Evolutionary conservation across 2,329 filamentous ascomycete species (phyloP).

Genomic region (Beauveria pseudobassiana): DNA sequence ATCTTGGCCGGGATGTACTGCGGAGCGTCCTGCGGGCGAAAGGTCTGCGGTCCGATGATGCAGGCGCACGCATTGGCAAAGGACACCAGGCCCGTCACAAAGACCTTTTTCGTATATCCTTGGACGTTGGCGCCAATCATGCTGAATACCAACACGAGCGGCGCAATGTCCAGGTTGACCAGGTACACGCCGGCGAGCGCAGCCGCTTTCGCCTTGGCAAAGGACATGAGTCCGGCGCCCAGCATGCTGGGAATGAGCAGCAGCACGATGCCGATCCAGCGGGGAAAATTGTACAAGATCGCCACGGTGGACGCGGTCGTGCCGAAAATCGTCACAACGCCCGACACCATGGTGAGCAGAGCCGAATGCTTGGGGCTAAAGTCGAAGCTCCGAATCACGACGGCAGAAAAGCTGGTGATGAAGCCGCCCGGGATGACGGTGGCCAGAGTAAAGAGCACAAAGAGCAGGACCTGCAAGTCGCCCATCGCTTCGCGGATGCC

Average conservation of each 20-base stretch:
- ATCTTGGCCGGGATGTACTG: slow-evolving; percentile 47
- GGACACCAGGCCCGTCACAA: slow-evolving; percentile 41
- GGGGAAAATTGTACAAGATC: slow-evolving; percentile 21
- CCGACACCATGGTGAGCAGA: slow-evolving; percentile 33
- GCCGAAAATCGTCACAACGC: slow-evolving; percentile 16
- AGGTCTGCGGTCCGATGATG: slow-evolving; percentile 50
- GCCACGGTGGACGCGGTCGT: slow-evolving; percentile 18
- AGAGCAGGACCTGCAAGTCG: slow-evolving; percentile 35
- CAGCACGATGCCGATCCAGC: slow-evolving; percentile 20
- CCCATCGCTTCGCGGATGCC: slow-evolving; percentile 33
- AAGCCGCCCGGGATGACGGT: slow-evolving; percentile 22
- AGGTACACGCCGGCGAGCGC: slow-evolving; percentile 22
- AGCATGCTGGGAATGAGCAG: slow-evolving; percentile 19
- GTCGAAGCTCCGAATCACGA: slow-evolving; percentile 29
- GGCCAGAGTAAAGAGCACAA: slow-evolving; percentile 22
- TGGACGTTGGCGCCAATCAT: slow-evolving; percentile 40
- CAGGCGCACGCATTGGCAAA: slow-evolving; percentile 45
- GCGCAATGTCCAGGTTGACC: slow-evolving; percentile 39
- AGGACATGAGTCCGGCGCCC: slow-evolving; percentile 22
- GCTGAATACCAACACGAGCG: slow-evolving; percentile 45
- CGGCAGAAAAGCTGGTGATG: slow-evolving; percentile 27
- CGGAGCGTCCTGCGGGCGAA: slow-evolving; percentile 43
- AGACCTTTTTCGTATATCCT: slow-evolving; percentile 44
- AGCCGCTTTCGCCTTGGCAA: slow-evolving; percentile 23
- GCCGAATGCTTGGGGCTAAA: slow-evolving; percentile 30